These are phyloP conservation scores for Jaapia argillacea DNA, from an alignment of 768 basidiomycete genomes.

Conservation along the genomic window DNA sequence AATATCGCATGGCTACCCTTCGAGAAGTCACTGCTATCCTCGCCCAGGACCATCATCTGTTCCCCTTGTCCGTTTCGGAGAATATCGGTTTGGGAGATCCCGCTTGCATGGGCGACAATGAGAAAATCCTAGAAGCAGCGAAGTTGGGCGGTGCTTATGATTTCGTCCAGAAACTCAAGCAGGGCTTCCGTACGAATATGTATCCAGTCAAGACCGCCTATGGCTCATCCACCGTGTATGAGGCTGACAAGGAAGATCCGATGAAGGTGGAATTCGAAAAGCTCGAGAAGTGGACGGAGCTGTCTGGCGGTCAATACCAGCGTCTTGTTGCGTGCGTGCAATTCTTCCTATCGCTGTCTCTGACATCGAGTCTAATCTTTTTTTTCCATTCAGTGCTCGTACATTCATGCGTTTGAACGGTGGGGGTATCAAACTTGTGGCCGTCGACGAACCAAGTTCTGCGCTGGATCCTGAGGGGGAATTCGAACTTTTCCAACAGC, in stretches of 20 bases:
- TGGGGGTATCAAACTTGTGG: constrained; percentile 8
- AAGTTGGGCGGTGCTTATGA: too few relatives aligned
- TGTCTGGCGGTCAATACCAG: constrained; percentile 18
- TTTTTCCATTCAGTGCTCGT: neutral
- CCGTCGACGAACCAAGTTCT: constrained; percentile 15
- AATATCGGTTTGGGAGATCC: constrained; percentile 23
- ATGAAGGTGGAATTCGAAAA: too few relatives aligned
- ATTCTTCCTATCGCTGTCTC: too few relatives aligned
- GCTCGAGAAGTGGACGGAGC: too few relatives aligned
- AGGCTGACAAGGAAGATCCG: too few relatives aligned
- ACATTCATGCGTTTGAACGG: constrained; percentile 3
- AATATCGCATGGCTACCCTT: constrained; percentile 22
- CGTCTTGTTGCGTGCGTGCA: constrained; percentile 2
- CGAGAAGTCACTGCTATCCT: constrained; percentile 31
- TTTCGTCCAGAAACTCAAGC: too few relatives aligned
- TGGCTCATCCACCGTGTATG: too few relatives aligned
- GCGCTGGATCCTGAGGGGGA: constrained; percentile 17
- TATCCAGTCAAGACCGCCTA: too few relatives aligned
- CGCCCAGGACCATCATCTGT: constrained; percentile 27
- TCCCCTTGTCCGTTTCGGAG: constrained; percentile 28
- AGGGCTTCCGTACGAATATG: too few relatives aligned
- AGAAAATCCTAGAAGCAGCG: constrained; percentile 9
- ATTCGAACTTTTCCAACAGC: constrained; percentile 7
- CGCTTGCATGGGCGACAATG: constrained; percentile 19
- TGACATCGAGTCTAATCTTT: too few relatives aligned